Conservation (phyloP, 208 protist species). For the Leishmania tropica region DNA sequence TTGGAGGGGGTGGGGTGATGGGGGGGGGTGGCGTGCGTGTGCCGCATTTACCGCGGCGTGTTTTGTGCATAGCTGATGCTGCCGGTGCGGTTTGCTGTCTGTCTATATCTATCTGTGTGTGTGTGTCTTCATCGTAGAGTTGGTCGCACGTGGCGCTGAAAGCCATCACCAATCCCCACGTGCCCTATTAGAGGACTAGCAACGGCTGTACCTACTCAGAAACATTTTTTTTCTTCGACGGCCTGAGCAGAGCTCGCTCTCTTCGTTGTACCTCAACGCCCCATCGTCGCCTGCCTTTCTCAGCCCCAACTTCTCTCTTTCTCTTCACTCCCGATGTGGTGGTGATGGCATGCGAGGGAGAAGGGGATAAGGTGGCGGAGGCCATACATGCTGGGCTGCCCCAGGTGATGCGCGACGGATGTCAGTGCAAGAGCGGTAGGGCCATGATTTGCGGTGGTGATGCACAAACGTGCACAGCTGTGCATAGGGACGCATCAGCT, state of each 20-base stretch:
- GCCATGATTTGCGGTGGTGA: neutral
- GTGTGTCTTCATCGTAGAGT: neutral
- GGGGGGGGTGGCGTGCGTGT: no score
- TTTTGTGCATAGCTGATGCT: neutral
- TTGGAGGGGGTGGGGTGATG: no score
- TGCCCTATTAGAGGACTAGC: neutral
- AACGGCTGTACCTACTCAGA: neutral
- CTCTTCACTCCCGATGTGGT: neutral
- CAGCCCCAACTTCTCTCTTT: neutral
- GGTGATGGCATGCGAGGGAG: neutral
- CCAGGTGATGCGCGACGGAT: neutral
- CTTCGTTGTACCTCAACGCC: neutral
- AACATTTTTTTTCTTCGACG: neutral
- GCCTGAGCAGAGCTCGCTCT: neutral
- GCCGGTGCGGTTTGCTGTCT: neutral
- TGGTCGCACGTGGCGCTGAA: neutral
- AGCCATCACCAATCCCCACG: neutral
- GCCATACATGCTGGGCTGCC: neutral
- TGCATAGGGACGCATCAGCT: neutral
- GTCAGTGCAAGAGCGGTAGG: neutral
- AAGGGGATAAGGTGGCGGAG: neutral
- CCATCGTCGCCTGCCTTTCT: neutral
- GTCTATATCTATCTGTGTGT: no score
- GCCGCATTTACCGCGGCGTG: no score
- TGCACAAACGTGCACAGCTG: neutral